Evolutionary conservation across 805 yeast species (phyloP).

Genomic region (Cyberlindnera suaveolens): DNA sequence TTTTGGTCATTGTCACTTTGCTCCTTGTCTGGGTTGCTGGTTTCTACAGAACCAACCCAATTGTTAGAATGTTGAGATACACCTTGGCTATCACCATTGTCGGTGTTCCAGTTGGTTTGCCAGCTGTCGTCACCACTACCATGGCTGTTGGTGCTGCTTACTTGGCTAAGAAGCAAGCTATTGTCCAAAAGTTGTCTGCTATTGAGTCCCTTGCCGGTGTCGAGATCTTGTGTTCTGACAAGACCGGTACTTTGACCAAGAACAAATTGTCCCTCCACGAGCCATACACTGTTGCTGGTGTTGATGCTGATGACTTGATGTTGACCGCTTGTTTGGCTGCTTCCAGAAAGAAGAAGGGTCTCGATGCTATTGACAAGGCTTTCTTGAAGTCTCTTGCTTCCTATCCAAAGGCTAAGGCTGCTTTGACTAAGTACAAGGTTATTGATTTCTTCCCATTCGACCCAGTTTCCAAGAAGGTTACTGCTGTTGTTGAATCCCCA

Average conservation of each 20-base stretch:
- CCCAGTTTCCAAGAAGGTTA: conserved; percentile 95
- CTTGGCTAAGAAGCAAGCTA: conserved; percentile 94
- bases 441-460: conserved; percentile 95
- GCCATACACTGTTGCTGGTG: conserved; percentile 98
- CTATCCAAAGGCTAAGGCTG: conserved; percentile 91
- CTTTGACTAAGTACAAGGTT: conserved; percentile 90
- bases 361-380: conserved; percentile 96
- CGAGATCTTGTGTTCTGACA: conserved; percentile 95
- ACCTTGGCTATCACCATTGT: conserved; percentile 92
- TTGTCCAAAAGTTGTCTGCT: conserved; percentile 94
- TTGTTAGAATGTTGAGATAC: conserved; percentile 85
- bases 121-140: conserved; percentile 97
- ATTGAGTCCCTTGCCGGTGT: conserved; percentile 97
- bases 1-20: conserved; percentile 81
- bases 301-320: conserved; percentile 92
- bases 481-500: conserved; percentile 92
- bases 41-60: conserved; percentile 87
- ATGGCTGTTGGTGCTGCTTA: conserved; percentile 99
- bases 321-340: conserved; percentile 97
- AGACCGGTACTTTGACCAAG: conserved; percentile 97
- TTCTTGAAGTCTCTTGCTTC: conserved; percentile 82
- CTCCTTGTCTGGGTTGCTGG: conserved; percentile 88
- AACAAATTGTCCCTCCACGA: conserved; percentile 93
- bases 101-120: conserved; percentile 98
- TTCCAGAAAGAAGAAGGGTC: conserved; percentile 96